Evolutionary conservation across 305 asterid species (phyloP), one percentile per base, ranked within the genome.

Genomic region (Solanum hybrid): DNA sequence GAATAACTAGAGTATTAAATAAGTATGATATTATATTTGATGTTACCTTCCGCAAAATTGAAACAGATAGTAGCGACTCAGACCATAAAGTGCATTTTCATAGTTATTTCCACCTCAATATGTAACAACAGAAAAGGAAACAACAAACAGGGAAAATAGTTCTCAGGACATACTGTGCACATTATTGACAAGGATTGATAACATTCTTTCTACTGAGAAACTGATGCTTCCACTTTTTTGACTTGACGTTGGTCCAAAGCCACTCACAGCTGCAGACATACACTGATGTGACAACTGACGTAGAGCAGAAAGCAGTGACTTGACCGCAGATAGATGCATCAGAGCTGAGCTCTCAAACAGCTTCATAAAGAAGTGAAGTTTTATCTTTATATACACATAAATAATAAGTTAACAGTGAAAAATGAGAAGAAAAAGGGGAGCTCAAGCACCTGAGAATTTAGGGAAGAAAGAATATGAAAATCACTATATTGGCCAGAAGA

Each of bases 401-500:
- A 72, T 68, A 22, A 65, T 8, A 84, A 27, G 89, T 20, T 65
- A 89, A 81, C 9, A 24, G 86, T 85, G 29, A 87, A 86, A 45
- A 73, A 41, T 70, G 90, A 75, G 90, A 87, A 82, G 31, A 89
- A 61, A 80, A 26, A 77, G 29, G 89, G 86, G 89, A 87, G 57
- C 80, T 88, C 36, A 90, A 89, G 26, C 89, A 95, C 99, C 99
- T 97, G 99, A 83, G 98, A 96, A 90, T 96, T 96, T 88, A 97
- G 93, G 37, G 99, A 97, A 90, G 99, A 96, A 88, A 97, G 97
- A 92, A 97, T 93, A 94, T 93, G 96, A 92, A 97, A 97, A 94
- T 97, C 99, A 93, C 99, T 96, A 89, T 96, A 95, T 86, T 96
- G 99, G 89, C 99, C 99, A 92, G 99, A 95, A 89, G 97, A 94